phyloP scores from a whole-genome alignment of 1,284 basidiomycete species.

The Trichosporon sp. region DNA sequence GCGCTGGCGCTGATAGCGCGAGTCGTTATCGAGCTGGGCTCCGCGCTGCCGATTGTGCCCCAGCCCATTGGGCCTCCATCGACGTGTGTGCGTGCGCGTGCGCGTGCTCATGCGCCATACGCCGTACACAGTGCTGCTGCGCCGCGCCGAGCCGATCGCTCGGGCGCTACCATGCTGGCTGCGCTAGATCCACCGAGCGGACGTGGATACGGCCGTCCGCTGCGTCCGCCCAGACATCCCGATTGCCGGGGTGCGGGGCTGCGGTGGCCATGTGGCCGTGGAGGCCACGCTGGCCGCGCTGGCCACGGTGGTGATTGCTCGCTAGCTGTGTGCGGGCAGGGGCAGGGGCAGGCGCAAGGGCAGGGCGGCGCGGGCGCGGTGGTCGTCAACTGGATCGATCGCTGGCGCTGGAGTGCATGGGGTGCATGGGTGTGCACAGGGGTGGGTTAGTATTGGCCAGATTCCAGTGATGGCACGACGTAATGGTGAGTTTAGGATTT shows the following conservation, averaged over 20 bases:
- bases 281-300: not conserved
- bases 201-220: not conserved
- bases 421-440: not conserved
- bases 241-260: too few species aligned
- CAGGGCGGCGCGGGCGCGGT: too few species aligned
- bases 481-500: not conserved
- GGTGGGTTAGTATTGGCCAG: not conserved
- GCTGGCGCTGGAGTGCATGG: not conserved
- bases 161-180: not conserved
- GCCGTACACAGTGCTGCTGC: too few species aligned
- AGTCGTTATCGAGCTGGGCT: not conserved
- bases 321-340: not conserved
- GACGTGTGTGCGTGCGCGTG: too few species aligned
- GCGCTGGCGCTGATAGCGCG: not conserved
- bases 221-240: not conserved
- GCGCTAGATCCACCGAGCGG: not conserved
- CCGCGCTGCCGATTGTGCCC: not conserved
- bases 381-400: not conserved
- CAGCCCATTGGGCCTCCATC: not conserved
- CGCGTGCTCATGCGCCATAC: not conserved
- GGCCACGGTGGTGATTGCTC: not conserved
- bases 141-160: too few species aligned
- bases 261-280: too few species aligned
- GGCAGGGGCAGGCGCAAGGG: not conserved
- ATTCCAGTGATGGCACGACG: not conserved